Evolutionary conservation across 306 rosid species (phyloP).

Genomic region (Dryas octopetala): DNA sequence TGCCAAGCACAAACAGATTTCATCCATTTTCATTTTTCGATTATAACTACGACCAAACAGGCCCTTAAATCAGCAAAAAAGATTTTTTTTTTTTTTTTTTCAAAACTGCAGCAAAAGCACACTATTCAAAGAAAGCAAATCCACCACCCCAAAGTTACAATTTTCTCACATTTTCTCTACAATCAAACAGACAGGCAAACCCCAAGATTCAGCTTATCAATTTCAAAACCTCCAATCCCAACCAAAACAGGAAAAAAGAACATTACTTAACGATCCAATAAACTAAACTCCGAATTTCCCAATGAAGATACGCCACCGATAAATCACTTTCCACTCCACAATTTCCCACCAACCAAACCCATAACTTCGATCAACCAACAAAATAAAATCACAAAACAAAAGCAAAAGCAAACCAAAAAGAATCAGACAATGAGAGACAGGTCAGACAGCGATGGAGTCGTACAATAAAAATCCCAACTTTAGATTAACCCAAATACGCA

Average conservation of each 20-base stretch:
- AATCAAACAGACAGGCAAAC: constrained; percentile 26
- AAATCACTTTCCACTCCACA: constrained; percentile 7
- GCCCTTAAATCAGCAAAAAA: neutral
- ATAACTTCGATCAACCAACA: constrained; percentile 10
- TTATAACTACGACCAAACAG: neutral
- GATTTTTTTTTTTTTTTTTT: no score
- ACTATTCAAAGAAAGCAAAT: neutral
- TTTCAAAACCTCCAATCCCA: constrained; percentile 18
- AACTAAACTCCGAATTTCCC: neutral
- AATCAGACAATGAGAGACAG: neutral
- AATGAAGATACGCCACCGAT: constrained; percentile 8
- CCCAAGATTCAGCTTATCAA: constrained; percentile 15
- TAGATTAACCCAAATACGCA: constrained; percentile 2
- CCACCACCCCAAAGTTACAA: neutral
- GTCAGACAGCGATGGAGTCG: neutral
- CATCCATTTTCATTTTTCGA: neutral
- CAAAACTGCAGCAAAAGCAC: neutral
- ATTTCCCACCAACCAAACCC: constrained; percentile 9
- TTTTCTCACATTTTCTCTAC: constrained; percentile 28
- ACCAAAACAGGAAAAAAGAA: constrained; percentile 9
- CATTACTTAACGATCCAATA: constrained; percentile 15
- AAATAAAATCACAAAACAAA: neutral
- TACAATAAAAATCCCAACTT: constrained; percentile 7
- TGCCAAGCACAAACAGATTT: neutral
- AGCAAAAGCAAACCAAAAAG: neutral